Evolutionary conservation across 1,284 basidiomycete genomes (phyloP), one percentile per base, ranked within the genome.

Genomic region (Lignosus rhinocerotis): DNA sequence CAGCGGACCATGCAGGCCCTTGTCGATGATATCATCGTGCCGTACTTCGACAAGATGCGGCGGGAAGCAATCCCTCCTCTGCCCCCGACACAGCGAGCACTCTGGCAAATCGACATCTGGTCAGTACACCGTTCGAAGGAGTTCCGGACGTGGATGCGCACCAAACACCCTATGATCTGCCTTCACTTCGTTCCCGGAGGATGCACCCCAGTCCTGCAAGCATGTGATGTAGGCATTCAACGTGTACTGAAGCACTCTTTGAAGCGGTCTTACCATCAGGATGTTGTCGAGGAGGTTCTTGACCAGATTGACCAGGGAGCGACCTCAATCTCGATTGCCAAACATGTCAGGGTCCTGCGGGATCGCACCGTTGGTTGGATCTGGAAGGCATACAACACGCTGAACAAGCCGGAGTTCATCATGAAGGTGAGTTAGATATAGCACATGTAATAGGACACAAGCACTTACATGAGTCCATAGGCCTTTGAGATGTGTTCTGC

Each of bases 151-250:
- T 72, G 70, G 69, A 66, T 73, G 60, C 42, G 25, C 12, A 46
- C 21, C 21, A 11, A 46, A 31, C 25, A 46, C n/a, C 7, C 25
- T 12, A 42, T 14, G 36, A 73, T 73, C 45, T 60, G 67, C 25
- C 17, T 73, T 30, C 6, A 49, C 19, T 72, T 63, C 42, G 63
- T 73, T 2, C 72, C 72, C 11, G 70, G 61, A 14, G 65, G 67
- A 0, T 68, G 69, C 47, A 73, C 72, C 11, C 67, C 66, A 1
- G 16, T 72, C 14, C 63, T 59, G 8, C 71, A 73, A 55, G 66
- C 71, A 1, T 69, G 66, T 31, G 70, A 72, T 52, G 66, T 70
- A 46, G 67, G 67, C 2, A 60, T 72, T 21, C 71, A 72, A 42
- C 65, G 63, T 5, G 11, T 63, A 2, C 46, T 71, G 42, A 73